Conservation (phyloP, 345 rosid species). For the Carallia pectinifolia region DNA sequence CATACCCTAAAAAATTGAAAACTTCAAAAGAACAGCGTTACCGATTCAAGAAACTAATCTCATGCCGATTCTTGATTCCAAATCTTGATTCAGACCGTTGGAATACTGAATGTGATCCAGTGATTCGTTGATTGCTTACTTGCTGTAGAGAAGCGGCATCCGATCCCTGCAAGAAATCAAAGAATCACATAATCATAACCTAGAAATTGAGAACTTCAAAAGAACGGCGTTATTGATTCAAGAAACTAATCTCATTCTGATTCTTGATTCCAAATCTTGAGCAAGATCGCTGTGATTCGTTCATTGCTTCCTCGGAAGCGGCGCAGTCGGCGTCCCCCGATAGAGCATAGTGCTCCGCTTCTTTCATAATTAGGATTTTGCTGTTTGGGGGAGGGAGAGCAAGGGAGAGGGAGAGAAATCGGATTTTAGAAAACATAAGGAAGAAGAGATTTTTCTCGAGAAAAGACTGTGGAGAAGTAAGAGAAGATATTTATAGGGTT, state of each 20-base stretch:
- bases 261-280: too few species aligned
- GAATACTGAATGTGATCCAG: too few species aligned
- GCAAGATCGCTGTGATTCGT: neutral
- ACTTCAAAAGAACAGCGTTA: neutral
- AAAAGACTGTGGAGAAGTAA: too few species aligned
- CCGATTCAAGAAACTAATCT: neutral
- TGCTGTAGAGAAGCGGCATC: slow-evolving; percentile 78
- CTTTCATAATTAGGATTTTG: slow-evolving; percentile 45
- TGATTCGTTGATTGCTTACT: slow-evolving; percentile 32
- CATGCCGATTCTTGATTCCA: too few species aligned
- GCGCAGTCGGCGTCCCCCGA: slow-evolving; percentile 90
- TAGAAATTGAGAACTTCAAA: too few species aligned
- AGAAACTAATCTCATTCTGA: too few species aligned
- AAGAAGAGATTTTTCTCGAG: too few species aligned
- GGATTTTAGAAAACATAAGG: neutral
- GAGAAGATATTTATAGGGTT: too few species aligned
- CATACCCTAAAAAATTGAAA: neutral
- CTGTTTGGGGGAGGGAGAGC: neutral
- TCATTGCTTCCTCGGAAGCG: slow-evolving; percentile 61
- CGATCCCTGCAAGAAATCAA: too few species aligned
- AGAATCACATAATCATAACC: too few species aligned
- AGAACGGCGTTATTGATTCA: too few species aligned
- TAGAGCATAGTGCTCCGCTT: slow-evolving; percentile 68
- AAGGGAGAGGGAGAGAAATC: neutral
- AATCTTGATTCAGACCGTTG: too few species aligned